Base-by-base conservation (phyloP, 2,329 filamentous ascomycete genomes). In the Geosmithia morbida region DNA sequence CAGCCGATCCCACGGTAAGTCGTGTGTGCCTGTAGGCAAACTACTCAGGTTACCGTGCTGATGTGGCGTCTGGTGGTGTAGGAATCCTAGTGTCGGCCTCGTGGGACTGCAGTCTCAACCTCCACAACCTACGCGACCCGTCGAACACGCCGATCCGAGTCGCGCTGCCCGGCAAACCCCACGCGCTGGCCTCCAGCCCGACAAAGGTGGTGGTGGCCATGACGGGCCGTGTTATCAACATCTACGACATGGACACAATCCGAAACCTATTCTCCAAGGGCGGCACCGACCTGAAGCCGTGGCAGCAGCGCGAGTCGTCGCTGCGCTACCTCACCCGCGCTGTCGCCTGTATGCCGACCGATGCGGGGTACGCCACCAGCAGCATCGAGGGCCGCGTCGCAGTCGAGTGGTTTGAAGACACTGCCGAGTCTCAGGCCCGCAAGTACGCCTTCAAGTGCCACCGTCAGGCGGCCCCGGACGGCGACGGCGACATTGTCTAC, bases 361-460 rank as follows among this genome's bases (percentile, higher is more conserved):
- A 96, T 54, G 85, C 84, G 11, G 92, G 92, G 5, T 98, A 97
- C 61, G 89, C 90, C 10, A 90, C 85, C 1, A 87, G 80, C 49
- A 89, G 83, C 57, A 98, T 98, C 57, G 92, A 98, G 61, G 92
- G 92, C 4, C 81, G 92, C 56, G 88, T 98, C 2, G 90, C 89
- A 0, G 92, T 98, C 1, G 92, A 98, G 64, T 97, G 89, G 87
- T 97, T 98, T 61, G 92, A 97, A 60, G 86, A 92, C 16, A 86
- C 81, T 5, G 71, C 80, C 41, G 85, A 90, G 62, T 89, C 85
- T 3, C 89, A 97, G 67, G 83, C 85, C 40, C 79, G 89, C 54
- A 97, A 96, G 64, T 98, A 97, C 63, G 92, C 92, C 14, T 98
- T 98, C 77, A 98, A 98, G 66, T 98, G 92, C 66, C 92, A 98